Evolutionary conservation across 805 yeast genomes (phyloP), one percentile per base, ranked within the genome.

Genomic region (Candida nitratophila): DNA sequence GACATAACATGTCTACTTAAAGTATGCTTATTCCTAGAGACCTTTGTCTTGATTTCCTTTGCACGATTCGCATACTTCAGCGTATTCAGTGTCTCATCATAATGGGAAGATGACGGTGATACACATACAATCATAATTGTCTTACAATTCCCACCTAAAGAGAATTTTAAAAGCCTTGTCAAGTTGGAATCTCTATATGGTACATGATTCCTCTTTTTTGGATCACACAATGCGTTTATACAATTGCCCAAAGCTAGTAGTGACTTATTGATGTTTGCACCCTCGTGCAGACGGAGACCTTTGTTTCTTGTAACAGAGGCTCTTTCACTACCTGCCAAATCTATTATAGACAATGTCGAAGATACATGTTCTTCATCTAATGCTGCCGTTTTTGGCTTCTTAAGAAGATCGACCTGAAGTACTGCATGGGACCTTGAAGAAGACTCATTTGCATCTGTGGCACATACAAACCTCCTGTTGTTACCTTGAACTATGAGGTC

Each of bases 101-200:
- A 89, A 61, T 91, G 97, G 37, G 70, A 73, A 27, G 86, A 77
- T 47, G 89, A 84, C 0, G 97, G 97, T 4, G 95, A 83, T 3
- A 91, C 76, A 63, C 98, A 91, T 2, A 89, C 97, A 51, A 91
- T 86, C 98, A 91, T 91, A 4, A 88, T 90, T 0, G 98, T 91
- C 59, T 86, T 84, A 64, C 98, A 91, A 58, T 88, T 87, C 0
- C 97, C 97, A 3, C 96, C 96, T 14, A 91, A 67, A 0, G 96
- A 89, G 57, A 86, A 88, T 59, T 90, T 88, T 44, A 91, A 71
- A 41, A 91, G 68, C 50, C 98, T 67, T 0, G 98, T 91, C 43
- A 91, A 69, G 55, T 90, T 90, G 8, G 96, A 87, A 60, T 91
- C 95, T 53, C 98, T 67, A 61, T 86, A 91, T 0, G 98, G 98